phyloP scores from a whole-genome alignment of 192 early-diverging fungal genomes.

The Anaeromyces robustus region DNA sequence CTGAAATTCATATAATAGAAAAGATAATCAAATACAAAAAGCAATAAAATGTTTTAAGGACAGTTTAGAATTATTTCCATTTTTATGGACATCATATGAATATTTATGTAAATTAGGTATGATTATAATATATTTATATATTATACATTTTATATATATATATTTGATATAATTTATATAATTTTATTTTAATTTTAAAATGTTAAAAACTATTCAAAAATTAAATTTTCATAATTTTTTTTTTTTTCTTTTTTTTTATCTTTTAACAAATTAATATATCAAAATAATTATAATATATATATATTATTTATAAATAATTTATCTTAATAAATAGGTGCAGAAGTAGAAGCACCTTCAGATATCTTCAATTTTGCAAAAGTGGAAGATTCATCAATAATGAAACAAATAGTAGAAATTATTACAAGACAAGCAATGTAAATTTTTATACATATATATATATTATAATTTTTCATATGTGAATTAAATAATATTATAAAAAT shows the following conservation, averaged over 20 bases:
- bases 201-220: too few species aligned
- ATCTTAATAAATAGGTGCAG: background rate
- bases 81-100: constrained; percentile 32
- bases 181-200: too few species aligned
- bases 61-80: constrained; percentile 19
- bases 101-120: constrained; percentile 28
- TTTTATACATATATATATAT: too few species aligned
- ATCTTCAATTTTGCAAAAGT: constrained; percentile 3
- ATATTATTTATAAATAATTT: too few species aligned
- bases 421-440: constrained; percentile 20
- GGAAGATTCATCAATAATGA: constrained; percentile 1
- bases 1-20: background rate
- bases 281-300: too few species aligned
- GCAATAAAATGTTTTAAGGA: constrained; percentile 19
- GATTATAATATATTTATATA: background rate
- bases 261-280: too few species aligned
- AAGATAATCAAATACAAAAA: constrained; percentile 12
- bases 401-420: constrained; percentile 22
- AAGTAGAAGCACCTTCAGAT: background rate
- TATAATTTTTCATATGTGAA: too few species aligned
- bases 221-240: too few species aligned
- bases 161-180: background rate
- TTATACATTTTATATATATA: background rate
- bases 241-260: too few species aligned
- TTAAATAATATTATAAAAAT: too few species aligned